Base-by-base conservation (phyloP, 768 basidiomycete genomes). In the Botryobasidium botryosum region DNA sequence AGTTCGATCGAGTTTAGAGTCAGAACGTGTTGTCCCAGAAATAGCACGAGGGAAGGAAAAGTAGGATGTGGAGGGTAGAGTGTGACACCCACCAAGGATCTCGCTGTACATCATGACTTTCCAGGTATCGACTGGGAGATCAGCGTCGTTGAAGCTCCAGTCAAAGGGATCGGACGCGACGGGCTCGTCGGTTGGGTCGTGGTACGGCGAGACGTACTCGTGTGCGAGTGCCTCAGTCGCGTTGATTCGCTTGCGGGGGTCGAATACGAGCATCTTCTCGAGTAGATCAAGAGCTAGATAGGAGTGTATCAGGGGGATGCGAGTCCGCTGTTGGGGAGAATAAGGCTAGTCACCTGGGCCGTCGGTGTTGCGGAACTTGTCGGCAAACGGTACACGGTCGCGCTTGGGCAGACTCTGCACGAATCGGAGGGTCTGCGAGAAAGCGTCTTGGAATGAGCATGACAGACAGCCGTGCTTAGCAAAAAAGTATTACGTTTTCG, bases 61-160 rank as follows among this genome's bases (percentile, higher is more conserved):
- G 2, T 28, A 10, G 20, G 23, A 20, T n/a, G 27, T 6, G 13
- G 8, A 13, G 21, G 6, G 6, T 18, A 1, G 6, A 21, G 36
- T 4, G 21, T 5, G 23, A 6, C 3, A 62, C 79, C 50, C 56
- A 88, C 90, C 88, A 10, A 96, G 68, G 51, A 96, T 97, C 64
- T 99, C 92, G 55, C 79, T 83, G 68, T 97, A 97, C 92, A 99
- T 99, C 94, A 99, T 99, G 58, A 94, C 92, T 65, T 96, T 97
- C 94, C 94, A 99, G 1, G 87, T 92, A 56, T 99, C 94, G 8
- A 97, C 84, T 0, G 94, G 94, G 36, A 99, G 69, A 61, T 99
- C 94, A 17, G 94, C 94, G 52, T 99, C 94, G 62, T 99, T 99
- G 74, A 99, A 99, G 56, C 79, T 84, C 94, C 94, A 99, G 62